Base-by-base conservation (phyloP, 2,329 filamentous ascomycete species). In the Colletotrichum kahawae region DNA sequence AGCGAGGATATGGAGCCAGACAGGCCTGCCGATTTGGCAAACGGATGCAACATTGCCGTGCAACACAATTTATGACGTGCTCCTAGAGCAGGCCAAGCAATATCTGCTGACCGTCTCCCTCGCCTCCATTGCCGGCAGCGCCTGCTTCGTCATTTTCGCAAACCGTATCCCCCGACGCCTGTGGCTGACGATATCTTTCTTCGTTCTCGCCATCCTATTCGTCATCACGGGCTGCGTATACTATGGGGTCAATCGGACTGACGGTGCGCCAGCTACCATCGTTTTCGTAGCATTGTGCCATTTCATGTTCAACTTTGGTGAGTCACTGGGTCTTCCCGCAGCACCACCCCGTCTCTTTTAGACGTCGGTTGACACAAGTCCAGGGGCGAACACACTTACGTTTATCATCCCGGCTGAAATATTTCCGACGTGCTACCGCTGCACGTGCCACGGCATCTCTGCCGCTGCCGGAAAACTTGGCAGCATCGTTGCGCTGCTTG, bases 401-500 rank as follows among this genome's bases (percentile, higher is more conserved):
- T 92, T 93, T 78, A 89, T 93, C 69, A 88, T 93, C 18, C 91
- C 92, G 2, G 91, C 90, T 56, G 91, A 93, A 79, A 88, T 92
- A 56, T 93, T 93, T 79, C 91, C 91, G 0, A 93, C 91, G 3
- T 87, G 88, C 76, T 93, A 92, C 78, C 88, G 92, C 54, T 91
- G 88, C 66, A 91, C 91, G 0, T 92, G 90, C 74, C 90, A 92
- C 78, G 91, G 90, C 29, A 90, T 92, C 67, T 91, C 90, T 0
- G 91, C 91, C 0, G 91, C 91, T 0, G 87, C 88, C 1, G 91
- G 91, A 13, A 92, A 92, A 78, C 81, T 90, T 1, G 91, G 90
- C 29, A 89, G 89, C 73, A 87, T 92, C 66, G 81, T 89, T 7
- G 88, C 88, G 65, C 84, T 90, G 21, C 79, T 89, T 14, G 83